A percentile compares a stretch with the other conserved stretches of the same genome.
phyloP scores from a whole-genome alignment of 345 rosid species.

The Eucalyptus polybractea region DNA sequence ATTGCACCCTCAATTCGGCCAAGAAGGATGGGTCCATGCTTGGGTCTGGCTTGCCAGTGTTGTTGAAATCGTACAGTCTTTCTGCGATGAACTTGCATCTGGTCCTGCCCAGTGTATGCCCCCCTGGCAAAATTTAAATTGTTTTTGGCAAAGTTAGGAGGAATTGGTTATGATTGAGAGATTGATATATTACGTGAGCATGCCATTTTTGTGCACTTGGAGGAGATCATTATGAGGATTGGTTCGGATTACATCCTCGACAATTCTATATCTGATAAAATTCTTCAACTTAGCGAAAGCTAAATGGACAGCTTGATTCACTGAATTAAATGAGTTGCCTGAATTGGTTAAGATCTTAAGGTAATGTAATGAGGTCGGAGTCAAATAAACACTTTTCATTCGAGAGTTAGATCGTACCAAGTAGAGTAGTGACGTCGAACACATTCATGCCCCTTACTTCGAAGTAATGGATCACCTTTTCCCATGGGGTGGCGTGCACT shows the following conservation, averaged over 20 bases:
- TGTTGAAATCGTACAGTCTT: conserved; percentile 40
- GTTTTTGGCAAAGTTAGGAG: background rate
- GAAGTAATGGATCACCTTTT: conserved; percentile 27
- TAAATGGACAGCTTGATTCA: background rate
- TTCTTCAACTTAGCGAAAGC: background rate
- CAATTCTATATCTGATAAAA: background rate
- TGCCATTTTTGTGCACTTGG: background rate
- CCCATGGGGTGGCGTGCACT: conserved; percentile 10
- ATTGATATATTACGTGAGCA: background rate
- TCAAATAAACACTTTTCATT: background rate
- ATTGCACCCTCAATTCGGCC: conserved; percentile 13
- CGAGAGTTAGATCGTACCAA: conserved; percentile 15
- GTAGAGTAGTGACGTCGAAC: conserved; percentile 50
- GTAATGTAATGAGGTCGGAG: background rate
- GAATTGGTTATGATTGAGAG: background rate
- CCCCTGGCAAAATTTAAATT: background rate
- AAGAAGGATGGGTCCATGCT: conserved; percentile 17
- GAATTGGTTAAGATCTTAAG: background rate
- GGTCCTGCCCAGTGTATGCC: conserved; percentile 26
- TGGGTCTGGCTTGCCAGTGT: conserved; percentile 32
- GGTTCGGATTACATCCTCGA: background rate
- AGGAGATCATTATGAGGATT: background rate
- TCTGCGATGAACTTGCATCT: conserved; percentile 26
- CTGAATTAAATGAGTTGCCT: background rate
- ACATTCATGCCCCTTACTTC: conserved; percentile 27